Percentiles rank a stretch among this genome's conserved stretches.
These are phyloP conservation scores for Ilex paraguariensis DNA, from an alignment of 305 asterid genomes.

Conservation along the genomic window DNA sequence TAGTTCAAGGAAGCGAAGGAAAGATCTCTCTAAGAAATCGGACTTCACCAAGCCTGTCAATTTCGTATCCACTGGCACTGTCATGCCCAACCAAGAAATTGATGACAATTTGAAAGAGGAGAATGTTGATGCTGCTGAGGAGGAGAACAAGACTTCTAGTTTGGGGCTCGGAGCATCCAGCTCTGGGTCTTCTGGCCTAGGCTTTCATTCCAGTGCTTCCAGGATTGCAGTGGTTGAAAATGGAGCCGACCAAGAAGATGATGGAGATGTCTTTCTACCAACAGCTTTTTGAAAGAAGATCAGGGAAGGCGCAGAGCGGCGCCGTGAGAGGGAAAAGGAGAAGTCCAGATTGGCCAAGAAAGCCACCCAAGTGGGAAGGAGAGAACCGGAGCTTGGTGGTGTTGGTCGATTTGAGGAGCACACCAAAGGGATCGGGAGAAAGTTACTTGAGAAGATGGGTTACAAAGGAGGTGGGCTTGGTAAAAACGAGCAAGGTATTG, in stretches of 20 bases:
- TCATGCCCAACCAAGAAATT: constrained; percentile 63
- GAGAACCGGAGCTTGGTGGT: constrained; percentile 38
- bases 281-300: constrained; percentile 68
- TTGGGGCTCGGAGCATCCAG: constrained; percentile 23
- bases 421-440: constrained; percentile 74
- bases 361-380: constrained; percentile 37
- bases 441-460: constrained; percentile 88
- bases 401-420: constrained; percentile 73
- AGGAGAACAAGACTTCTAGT: constrained; percentile 37
- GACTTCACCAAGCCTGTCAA: constrained; percentile 75
- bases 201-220: constrained; percentile 36
- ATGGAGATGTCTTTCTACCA: constrained; percentile 43
- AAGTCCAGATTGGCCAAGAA: constrained; percentile 57
- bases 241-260: constrained; percentile 20
- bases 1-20: constrained; percentile 51
- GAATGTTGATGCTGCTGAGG: constrained; percentile 25
- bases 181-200: constrained; percentile 31
- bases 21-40: constrained; percentile 38
- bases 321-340: constrained; percentile 64
- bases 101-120: constrained; percentile 52
- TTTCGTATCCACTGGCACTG: constrained; percentile 65
- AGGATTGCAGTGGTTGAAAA: constrained; percentile 11
- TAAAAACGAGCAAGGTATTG: constrained; percentile 72
- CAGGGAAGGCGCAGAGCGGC: constrained; percentile 58
- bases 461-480: constrained; percentile 95